Percentiles rank a stretch among this genome's conserved stretches.
Conservation (phyloP, 1,139 yeast genomes). For the Lodderomyces jiufengensis region DNA sequence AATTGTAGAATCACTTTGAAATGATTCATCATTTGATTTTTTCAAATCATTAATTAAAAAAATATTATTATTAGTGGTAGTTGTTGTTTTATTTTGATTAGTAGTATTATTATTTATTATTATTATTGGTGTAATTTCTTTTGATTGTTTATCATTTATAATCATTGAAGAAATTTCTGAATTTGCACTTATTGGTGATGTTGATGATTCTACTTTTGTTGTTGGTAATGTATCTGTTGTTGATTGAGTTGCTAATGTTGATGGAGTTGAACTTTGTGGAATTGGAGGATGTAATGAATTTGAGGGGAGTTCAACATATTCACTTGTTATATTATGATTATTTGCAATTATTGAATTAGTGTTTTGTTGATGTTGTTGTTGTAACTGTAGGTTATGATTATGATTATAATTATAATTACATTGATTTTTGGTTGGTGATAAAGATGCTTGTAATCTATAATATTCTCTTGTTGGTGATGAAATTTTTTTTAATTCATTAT, state of each 20-base stretch:
- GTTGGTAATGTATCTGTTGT: slow-evolving; percentile 1
- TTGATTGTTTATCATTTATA: not conserved
- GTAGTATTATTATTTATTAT: no score
- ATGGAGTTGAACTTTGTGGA: slow-evolving; percentile 8
- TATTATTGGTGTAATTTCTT: not conserved
- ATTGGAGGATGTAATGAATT: slow-evolving; percentile 1
- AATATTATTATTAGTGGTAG: no score
- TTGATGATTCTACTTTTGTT: slow-evolving; percentile 2
- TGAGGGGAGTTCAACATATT: not conserved
- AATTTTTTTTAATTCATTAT: slow-evolving; percentile 5
- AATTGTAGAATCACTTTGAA: slow-evolving; percentile 5
- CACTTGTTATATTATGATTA: not conserved
- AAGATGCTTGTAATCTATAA: slow-evolving; percentile 1
- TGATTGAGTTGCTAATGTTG: slow-evolving; percentile 7
- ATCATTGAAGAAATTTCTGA: slow-evolving; percentile 6
- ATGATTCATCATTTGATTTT: not conserved
- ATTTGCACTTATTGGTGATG: slow-evolving; percentile 8
- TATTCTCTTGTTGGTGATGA: slow-evolving; percentile 7
- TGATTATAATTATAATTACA: slow-evolving; percentile 1
- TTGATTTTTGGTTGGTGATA: slow-evolving; percentile 2
- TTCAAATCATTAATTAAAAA: not conserved
- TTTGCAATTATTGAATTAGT: not conserved
- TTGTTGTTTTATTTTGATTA: no score
- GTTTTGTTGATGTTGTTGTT: slow-evolving; percentile 1
- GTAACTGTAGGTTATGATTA: slow-evolving; percentile 1